Evolutionary conservation across 179 eudicot genomes (phyloP), one percentile per base, ranked within the genome.

Genomic region (Patellifolia procumbens): DNA sequence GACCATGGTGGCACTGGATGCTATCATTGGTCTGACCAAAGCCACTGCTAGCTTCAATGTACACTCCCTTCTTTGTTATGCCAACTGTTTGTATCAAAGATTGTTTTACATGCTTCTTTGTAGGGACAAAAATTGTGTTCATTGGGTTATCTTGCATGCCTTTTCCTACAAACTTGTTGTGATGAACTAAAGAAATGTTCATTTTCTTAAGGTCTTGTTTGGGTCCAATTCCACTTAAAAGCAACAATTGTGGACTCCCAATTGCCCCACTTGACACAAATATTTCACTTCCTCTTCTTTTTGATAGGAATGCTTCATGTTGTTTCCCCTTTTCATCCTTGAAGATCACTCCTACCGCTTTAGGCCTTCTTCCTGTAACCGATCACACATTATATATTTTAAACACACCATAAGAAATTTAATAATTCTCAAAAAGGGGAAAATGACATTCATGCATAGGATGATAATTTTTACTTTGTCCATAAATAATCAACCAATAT

Each of bases 151-250:
- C 99, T 2, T 89, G 77, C 97, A 93, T 93, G 53, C 86, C 92
- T 80, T 91, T 81, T 2, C 99, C 99, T 1, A 96, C 99, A 73
- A 78, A 86, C 62, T 86, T 51, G 62, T 93, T 96, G 71, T 90
- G 86, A 42, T 81, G 79, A 31, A 96, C 88, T n/a, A 90, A 86
- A 1, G 97, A 60, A 31, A 96, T 89, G 81, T 91, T 90, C 68
- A 90, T 5, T 70, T 81, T 90, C 17, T 86, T 39, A 13, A 96
- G 93, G 56, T 91, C 92, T 7, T 83, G 32, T 75, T 88, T 87
- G 0, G 98, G 99, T 64, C 99, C 99, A 49, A 96, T 87, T 13
- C 99, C 99, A 75, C 99, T 96, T 0, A 96, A 83, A 8, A 93
- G 81, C n/a, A 96, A 85, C 79, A 93, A 52, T 34, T 95, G 97